A percentile compares a stretch with the other conserved stretches of the same genome.
phyloP scores from a whole-genome alignment of 2,329 filamentous ascomycete species.

The Paracoccidioides lutzii region DNA sequence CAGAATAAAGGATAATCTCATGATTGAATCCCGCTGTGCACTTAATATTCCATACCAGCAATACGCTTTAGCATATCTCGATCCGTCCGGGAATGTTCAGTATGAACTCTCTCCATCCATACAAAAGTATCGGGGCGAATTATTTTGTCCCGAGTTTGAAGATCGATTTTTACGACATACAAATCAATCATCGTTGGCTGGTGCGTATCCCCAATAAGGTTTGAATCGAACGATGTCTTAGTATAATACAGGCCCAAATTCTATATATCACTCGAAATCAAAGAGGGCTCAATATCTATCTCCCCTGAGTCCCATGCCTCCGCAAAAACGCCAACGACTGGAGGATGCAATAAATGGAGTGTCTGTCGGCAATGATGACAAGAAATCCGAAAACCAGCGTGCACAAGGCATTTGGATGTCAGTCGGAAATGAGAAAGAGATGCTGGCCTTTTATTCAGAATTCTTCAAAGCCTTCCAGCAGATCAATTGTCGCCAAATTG shows the following conservation, averaged over 20 bases:
- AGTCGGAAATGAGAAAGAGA: constrained; percentile 28
- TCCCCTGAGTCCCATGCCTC: neutral
- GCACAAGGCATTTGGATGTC: constrained; percentile 5
- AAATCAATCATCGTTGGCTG: neutral
- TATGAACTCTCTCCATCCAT: constrained; percentile 3
- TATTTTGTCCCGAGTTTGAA: constrained; percentile 1
- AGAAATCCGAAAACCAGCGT: neutral
- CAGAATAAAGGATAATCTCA: neutral
- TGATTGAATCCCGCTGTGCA: neutral
- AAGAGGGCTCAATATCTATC: neutral
- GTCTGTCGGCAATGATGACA: neutral
- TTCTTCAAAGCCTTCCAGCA: constrained; percentile 34
- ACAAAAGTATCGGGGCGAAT: neutral
- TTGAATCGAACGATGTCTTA: neutral
- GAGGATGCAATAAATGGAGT: neutral
- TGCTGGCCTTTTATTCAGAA: constrained; percentile 28
- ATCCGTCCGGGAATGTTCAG: neutral
- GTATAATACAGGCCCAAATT: neutral
- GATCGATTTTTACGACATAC: neutral
- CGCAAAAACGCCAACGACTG: neutral
- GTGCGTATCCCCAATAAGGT: neutral
- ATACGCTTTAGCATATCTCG: constrained; percentile 5
- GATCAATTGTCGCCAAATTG: constrained; percentile 32
- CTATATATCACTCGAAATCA: neutral
- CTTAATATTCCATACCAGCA: neutral